Percentiles rank a stretch among this genome's conserved stretches.
Evolutionary conservation across 208 protist genomes (phyloP).

Genomic region (Trypanosoma avium): DNA sequence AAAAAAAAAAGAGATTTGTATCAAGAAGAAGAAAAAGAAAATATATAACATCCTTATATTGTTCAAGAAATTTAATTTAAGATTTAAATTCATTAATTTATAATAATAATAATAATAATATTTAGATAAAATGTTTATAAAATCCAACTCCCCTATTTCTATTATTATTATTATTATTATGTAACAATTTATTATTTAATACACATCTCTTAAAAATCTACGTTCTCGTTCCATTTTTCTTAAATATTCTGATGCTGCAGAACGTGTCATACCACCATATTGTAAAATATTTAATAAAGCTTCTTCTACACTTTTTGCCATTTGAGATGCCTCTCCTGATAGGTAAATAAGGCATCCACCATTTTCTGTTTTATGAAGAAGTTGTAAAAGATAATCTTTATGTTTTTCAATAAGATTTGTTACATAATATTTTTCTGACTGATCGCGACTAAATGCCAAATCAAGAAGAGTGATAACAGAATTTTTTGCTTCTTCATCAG

Average conservation of each 20-base stretch:
- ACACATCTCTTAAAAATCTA: constrained; percentile 94
- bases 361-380: constrained; percentile 38
- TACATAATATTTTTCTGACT: constrained; percentile 76
- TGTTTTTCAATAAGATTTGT: constrained; percentile 84
- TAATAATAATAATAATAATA: not conserved
- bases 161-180: not conserved
- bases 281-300: constrained; percentile 73
- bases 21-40: not conserved
- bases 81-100: not conserved
- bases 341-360: constrained; percentile 79
- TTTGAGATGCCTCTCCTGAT: constrained; percentile 89
- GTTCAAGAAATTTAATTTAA: not conserved
- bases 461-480: constrained; percentile 61
- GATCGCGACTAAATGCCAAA: constrained; percentile 89
- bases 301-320: constrained; percentile 92
- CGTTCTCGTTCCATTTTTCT: constrained; percentile 62
- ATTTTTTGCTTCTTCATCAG: constrained; percentile 18
- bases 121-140: constrained; percentile 11
- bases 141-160: not conserved
- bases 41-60: too few relatives aligned
- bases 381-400: constrained; percentile 48
- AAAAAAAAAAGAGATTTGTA: not conserved
- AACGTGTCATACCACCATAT: constrained; percentile 48
- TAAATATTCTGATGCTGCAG: constrained; percentile 73
- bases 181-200: too few relatives aligned